These are phyloP conservation scores for Beauveria medogensis DNA, from an alignment of 2,329 filamentous ascomycete genomes.

Conservation along the genomic window DNA sequence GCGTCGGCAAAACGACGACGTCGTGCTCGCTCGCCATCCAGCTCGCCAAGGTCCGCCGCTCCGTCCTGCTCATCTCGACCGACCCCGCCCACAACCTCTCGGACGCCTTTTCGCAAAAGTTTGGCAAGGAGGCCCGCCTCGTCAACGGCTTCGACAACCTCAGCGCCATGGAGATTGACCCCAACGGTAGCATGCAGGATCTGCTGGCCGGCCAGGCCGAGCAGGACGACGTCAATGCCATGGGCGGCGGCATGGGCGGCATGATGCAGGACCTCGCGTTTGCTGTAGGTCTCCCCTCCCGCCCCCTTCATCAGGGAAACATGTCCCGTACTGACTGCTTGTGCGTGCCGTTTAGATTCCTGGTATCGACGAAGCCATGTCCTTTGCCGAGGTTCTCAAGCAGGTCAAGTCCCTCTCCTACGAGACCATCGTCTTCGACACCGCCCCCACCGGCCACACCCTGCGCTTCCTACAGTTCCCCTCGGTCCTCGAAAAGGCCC, in stretches of 20 bases:
- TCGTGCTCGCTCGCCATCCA: slow-evolving; percentile 98
- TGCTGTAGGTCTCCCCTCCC: slow-evolving; percentile 51
- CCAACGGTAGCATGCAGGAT: slow-evolving; percentile 96
- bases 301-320: not conserved
- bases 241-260: slow-evolving; percentile 69
- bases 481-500: slow-evolving; percentile 92
- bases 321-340: not conserved
- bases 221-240: slow-evolving; percentile 53
- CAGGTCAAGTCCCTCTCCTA: slow-evolving; percentile 98
- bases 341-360: slow-evolving; percentile 58
- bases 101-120: slow-evolving; percentile 97
- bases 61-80: slow-evolving; percentile 94
- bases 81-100: slow-evolving; percentile 97
- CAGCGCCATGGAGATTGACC: slow-evolving; percentile 98
- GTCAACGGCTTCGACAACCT: slow-evolving; percentile 89
- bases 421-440: slow-evolving; percentile 99
- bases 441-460: slow-evolving; percentile 93
- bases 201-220: slow-evolving; percentile 71
- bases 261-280: slow-evolving; percentile 99
- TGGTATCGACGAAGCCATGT: slow-evolving; percentile 99
- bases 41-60: slow-evolving; percentile 88
- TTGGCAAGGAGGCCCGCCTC: slow-evolving; percentile 93
- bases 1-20: slow-evolving; percentile 98
- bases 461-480: slow-evolving; percentile 98
- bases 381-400: slow-evolving; percentile 97